phyloP scores from a whole-genome alignment of 2,329 filamentous ascomycete species.

The Pezicula carpinea region DNA sequence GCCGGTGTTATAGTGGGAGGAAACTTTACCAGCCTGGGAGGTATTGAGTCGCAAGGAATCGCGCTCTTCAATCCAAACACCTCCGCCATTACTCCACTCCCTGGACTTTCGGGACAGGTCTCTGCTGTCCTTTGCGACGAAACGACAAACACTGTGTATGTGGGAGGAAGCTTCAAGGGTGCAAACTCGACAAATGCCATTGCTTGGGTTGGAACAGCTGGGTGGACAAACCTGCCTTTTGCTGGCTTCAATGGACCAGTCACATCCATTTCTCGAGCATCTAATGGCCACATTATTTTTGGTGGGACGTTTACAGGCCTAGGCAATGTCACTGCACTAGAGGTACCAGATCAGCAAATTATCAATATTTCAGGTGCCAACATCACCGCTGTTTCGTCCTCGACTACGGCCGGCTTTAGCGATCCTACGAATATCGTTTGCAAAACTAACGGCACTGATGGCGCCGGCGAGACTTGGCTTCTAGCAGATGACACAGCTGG shows the following conservation, averaged over 20 bases:
- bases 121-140: slow-evolving; percentile 79
- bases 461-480: slow-evolving; percentile 76
- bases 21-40: slow-evolving; percentile 89
- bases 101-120: slow-evolving; percentile 80
- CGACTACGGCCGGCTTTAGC: slow-evolving; percentile 58
- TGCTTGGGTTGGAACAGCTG: slow-evolving; percentile 64
- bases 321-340: slow-evolving; percentile 70
- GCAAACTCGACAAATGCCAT: slow-evolving; percentile 86
- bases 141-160: slow-evolving; percentile 73
- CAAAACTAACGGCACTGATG: slow-evolving; percentile 62
- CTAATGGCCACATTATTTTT: slow-evolving; percentile 84
- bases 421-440: slow-evolving; percentile 82
- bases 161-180: slow-evolving; percentile 81
- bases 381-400: slow-evolving; percentile 62
- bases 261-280: slow-evolving; percentile 73
- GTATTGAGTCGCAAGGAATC: slow-evolving; percentile 69
- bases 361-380: slow-evolving; percentile 80
- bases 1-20: slow-evolving; percentile 81
- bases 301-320: slow-evolving; percentile 86
- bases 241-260: slow-evolving; percentile 93
- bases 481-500: slow-evolving; percentile 71
- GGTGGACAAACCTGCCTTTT: slow-evolving; percentile 81
- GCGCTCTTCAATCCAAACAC: slow-evolving; percentile 76
- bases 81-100: slow-evolving; percentile 64
- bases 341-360: slow-evolving; percentile 65